Conservation (phyloP, 306 rosid genomes). For the Pterocarpus santalinus region DNA sequence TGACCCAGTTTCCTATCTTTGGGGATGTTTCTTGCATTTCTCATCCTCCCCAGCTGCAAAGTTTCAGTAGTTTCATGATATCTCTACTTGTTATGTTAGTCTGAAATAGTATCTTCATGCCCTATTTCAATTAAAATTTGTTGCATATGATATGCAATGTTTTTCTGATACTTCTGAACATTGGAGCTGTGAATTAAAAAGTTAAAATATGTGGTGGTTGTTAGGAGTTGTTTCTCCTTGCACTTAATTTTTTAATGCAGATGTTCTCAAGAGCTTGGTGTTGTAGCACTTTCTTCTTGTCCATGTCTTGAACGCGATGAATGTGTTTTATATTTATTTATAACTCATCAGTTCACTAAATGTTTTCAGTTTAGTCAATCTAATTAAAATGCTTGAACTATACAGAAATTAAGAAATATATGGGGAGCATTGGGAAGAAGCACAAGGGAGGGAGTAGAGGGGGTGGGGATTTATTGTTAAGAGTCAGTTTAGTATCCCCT, state of each 20-base stretch:
- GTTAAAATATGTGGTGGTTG: not conserved
- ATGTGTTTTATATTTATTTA: not conserved
- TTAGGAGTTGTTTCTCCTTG: not conserved
- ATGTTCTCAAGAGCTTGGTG: not conserved
- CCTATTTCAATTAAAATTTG: not conserved
- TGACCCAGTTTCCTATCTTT: not conserved
- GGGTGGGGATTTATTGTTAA: not conserved
- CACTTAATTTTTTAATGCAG: not conserved
- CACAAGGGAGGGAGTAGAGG: not conserved
- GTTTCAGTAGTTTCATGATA: not conserved
- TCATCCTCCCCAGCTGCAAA: not conserved
- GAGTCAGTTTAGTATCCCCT: conserved; percentile 1
- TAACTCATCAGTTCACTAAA: not conserved
- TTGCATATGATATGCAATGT: not conserved
- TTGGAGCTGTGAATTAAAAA: not conserved
- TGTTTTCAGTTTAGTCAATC: too few relatives aligned
- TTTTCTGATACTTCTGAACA: conserved; percentile 15
- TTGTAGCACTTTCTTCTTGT: not conserved
- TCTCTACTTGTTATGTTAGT: not conserved
- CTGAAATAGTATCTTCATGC: conserved; percentile 1
- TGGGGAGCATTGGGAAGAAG: conserved; percentile 2
- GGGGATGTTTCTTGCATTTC: conserved; percentile 1
- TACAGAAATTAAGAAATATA: not conserved
- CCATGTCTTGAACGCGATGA: not conserved
- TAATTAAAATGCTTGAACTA: too few relatives aligned